These are phyloP conservation scores for Penicillium flavigenum DNA, from an alignment of 495 filamentous ascomycete species.

Conservation along the genomic window DNA sequence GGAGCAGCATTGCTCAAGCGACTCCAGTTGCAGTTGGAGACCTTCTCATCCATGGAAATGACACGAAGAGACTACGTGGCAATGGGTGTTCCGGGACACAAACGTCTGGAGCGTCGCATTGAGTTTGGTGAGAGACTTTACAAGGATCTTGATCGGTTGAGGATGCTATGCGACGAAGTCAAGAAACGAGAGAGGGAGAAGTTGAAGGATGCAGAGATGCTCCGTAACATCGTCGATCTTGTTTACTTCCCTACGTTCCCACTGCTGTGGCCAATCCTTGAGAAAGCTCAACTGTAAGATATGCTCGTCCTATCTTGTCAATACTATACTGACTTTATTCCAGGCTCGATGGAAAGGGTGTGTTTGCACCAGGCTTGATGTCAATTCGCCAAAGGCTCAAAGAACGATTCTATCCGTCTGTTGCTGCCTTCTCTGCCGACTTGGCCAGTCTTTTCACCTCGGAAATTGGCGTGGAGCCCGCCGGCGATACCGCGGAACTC, in stretches of 20 bases:
- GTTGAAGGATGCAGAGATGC: slow-evolving; percentile 69
- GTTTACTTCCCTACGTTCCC: slow-evolving; percentile 87
- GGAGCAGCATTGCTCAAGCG: slow-evolving; percentile 90
- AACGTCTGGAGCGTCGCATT: slow-evolving; percentile 74
- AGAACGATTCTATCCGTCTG: slow-evolving; percentile 70
- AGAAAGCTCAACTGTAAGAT: slow-evolving; percentile 73
- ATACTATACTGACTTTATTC: slow-evolving; percentile 35
- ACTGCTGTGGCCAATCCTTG: slow-evolving; percentile 74
- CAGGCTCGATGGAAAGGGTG: slow-evolving; percentile 71
- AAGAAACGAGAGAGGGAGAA: slow-evolving; percentile 72
- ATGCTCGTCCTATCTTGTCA: not conserved
- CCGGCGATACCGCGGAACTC: slow-evolving; percentile 52
- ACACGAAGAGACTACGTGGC: slow-evolving; percentile 87
- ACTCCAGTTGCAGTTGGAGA: slow-evolving; percentile 81
- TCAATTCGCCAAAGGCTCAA: slow-evolving; percentile 64
- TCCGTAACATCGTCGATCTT: slow-evolving; percentile 74
- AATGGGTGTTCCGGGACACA: slow-evolving; percentile 81
- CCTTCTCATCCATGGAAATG: slow-evolving; percentile 95
- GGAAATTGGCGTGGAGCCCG: slow-evolving; percentile 59
- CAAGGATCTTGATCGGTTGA: slow-evolving; percentile 71
- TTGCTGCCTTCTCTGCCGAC: slow-evolving; percentile 70
- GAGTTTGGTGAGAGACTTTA: slow-evolving; percentile 80
- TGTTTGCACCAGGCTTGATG: slow-evolving; percentile 65
- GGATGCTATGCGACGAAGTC: slow-evolving; percentile 63
- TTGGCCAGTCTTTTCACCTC: slow-evolving; percentile 66